These are phyloP conservation scores for Colletotrichum paranaense DNA, from an alignment of 2,329 filamentous ascomycete species.

Conservation along the genomic window DNA sequence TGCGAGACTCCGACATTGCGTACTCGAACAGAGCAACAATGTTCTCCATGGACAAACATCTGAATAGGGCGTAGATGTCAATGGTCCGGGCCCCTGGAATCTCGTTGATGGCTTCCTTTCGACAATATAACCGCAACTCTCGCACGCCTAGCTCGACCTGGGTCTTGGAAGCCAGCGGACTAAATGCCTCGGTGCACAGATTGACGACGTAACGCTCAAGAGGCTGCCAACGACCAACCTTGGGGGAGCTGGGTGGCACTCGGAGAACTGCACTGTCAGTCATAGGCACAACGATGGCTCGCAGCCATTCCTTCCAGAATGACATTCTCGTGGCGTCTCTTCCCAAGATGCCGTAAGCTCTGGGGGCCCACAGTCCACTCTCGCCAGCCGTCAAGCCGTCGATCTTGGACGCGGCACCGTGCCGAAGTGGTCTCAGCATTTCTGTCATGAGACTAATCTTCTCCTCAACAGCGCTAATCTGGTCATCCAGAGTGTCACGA, in stretches of 20 bases:
- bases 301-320: constrained; percentile 99
- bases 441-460: constrained; percentile 98
- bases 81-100: constrained; percentile 90
- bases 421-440: constrained; percentile 89
- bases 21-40: constrained; percentile 94
- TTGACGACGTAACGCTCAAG: constrained; percentile 97
- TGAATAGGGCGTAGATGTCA: constrained; percentile 93
- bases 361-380: constrained; percentile 94
- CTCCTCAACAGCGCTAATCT: constrained; percentile 96
- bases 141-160: constrained; percentile 93
- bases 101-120: constrained; percentile 93
- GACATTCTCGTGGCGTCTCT: constrained; percentile 83
- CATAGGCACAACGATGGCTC: constrained; percentile 95
- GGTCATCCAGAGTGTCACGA: constrained; percentile 87
- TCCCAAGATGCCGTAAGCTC: constrained; percentile 92
- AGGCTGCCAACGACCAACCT: constrained; percentile 94
- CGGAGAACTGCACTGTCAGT: constrained; percentile 85
- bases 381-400: constrained; percentile 96
- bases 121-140: constrained; percentile 90
- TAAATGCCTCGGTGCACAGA: constrained; percentile 93
- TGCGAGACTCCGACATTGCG: constrained; percentile 90
- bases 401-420: constrained; percentile 96
- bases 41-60: constrained; percentile 89
- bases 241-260: constrained; percentile 88
- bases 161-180: constrained; percentile 91